These are phyloP conservation scores for Brassica balearica DNA, from an alignment of 441 rosid genomes.

Conservation along the genomic window DNA sequence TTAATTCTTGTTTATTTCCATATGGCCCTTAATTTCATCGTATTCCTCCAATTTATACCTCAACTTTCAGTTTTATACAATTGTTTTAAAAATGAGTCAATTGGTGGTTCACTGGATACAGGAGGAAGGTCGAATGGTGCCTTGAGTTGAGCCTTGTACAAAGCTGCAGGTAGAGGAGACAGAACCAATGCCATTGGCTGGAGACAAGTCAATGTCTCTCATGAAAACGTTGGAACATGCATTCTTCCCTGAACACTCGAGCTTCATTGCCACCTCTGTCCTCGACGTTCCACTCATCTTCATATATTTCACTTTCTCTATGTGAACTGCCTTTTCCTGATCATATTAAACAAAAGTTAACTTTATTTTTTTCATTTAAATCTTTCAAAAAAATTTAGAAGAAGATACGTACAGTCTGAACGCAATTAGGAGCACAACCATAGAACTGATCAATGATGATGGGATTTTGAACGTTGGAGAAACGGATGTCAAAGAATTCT, in stretches of 20 bases:
- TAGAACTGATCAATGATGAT: conserved; percentile 61
- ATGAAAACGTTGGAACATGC: conserved; percentile 51
- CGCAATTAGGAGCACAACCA: conserved; percentile 35
- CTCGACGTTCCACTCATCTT: conserved; percentile 52
- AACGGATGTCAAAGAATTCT: conserved; percentile 45
- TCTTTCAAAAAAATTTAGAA: neutral
- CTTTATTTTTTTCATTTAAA: neutral
- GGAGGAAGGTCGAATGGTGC: conserved; percentile 31
- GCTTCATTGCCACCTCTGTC: conserved; percentile 52
- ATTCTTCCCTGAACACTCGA: conserved; percentile 48
- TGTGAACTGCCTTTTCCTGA: conserved; percentile 49
- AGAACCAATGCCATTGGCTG: conserved; percentile 38
- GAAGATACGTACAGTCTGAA: conserved; percentile 36
- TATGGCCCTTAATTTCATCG: neutral
- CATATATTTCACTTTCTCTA: conserved; percentile 47
- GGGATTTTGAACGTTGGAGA: conserved; percentile 53
- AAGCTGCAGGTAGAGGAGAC: conserved; percentile 30
- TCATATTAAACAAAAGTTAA: neutral
- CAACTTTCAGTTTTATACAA: neutral
- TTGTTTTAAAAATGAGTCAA: neutral
- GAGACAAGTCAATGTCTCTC: conserved; percentile 40
- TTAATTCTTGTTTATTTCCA: neutral
- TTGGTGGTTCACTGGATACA: conserved; percentile 19
- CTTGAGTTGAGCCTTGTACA: conserved; percentile 30
- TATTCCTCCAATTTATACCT: neutral